These are phyloP conservation scores for Tetrahymena borealis DNA, from an alignment of 73 alveolate species.

Conservation along the genomic window DNA sequence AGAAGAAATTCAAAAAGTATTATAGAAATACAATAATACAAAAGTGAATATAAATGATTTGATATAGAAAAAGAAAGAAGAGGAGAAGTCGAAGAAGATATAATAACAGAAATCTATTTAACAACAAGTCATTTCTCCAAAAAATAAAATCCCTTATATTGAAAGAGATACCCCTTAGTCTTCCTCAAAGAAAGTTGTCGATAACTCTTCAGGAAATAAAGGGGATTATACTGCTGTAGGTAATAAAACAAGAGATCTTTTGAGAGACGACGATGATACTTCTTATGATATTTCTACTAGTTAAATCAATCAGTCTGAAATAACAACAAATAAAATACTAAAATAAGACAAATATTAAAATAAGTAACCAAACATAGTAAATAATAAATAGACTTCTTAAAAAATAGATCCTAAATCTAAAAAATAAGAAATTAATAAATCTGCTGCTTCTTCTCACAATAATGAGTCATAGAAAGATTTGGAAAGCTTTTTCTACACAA, in stretches of 20 bases:
- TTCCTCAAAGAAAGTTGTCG: background rate
- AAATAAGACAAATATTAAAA: no score
- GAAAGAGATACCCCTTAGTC: background rate
- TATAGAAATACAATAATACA: background rate
- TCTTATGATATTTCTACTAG: background rate
- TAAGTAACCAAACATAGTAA: no score
- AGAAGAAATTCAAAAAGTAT: background rate
- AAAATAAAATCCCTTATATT: background rate
- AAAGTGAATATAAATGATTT: background rate
- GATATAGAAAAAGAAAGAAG: background rate
- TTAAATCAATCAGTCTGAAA: background rate
- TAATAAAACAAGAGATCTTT: background rate
- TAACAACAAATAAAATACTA: background rate
- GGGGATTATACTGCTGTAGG: background rate
- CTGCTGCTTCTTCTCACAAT: no score
- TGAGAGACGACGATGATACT: background rate
- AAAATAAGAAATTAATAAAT: no score
- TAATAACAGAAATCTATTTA: no score
- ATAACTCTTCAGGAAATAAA: background rate
- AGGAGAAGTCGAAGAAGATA: background rate
- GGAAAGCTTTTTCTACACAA: background rate
- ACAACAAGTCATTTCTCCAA: background rate
- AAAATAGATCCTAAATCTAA: no score
- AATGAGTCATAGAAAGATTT: background rate
- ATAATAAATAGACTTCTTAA: no score